Evolutionary conservation across 495 filamentous ascomycete genomes (phyloP).

Genomic region (Talaromyces liani): DNA sequence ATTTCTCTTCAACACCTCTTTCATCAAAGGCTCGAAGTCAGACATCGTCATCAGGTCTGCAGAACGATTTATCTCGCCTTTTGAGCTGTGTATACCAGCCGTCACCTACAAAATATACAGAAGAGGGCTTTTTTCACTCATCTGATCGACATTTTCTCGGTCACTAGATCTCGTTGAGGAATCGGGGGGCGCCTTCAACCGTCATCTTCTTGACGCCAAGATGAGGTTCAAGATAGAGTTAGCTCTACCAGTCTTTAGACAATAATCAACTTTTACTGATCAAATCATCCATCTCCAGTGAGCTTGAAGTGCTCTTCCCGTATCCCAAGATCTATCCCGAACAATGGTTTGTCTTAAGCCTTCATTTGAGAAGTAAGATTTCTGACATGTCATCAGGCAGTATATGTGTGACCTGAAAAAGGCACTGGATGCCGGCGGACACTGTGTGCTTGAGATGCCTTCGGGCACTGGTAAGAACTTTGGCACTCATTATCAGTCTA

Average conservation of each 20-base stretch:
- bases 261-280: constrained; percentile 7
- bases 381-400: constrained; percentile 22
- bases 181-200: constrained; percentile 9
- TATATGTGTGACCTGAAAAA: constrained; percentile 99
- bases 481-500: neutral
- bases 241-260: constrained; percentile 15
- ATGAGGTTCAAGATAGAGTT: constrained; percentile 99
- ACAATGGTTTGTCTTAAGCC: constrained; percentile 60
- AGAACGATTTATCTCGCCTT: neutral
- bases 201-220: constrained; percentile 22
- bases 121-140: neutral
- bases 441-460: constrained; percentile 99
- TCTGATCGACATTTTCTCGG: neutral
- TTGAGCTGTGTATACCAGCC: neutral
- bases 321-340: constrained; percentile 97
- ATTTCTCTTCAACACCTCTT: neutral
- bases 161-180: neutral
- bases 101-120: neutral
- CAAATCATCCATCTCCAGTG: constrained; percentile 40
- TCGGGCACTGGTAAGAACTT: constrained; percentile 73
- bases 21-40: neutral
- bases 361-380: constrained; percentile 4
- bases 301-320: constrained; percentile 90
- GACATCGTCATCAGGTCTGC: neutral
- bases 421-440: constrained; percentile 88